Conservation (phyloP, 768 basidiomycete species). For the Podaxis rugospora region DNA sequence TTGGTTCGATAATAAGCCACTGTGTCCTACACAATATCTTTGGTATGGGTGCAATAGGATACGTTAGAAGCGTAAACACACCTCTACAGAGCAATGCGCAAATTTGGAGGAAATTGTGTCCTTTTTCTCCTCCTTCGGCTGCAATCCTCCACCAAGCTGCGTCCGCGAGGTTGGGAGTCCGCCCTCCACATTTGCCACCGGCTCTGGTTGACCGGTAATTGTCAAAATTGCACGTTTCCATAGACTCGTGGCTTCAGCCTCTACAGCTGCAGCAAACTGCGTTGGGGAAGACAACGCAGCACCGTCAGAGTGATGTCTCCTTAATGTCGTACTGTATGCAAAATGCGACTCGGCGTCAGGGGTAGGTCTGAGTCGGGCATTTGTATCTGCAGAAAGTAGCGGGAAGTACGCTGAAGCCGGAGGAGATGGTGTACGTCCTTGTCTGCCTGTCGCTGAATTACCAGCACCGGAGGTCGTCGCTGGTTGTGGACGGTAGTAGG, state of each 20-base stretch:
- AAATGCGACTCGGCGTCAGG: conserved; percentile 71
- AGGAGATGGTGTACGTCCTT: conserved; percentile 47
- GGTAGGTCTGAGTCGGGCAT: conserved; percentile 49
- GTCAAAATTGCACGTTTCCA: conserved; percentile 42
- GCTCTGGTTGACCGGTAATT: conserved; percentile 33
- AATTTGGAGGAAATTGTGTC: conserved; percentile 66
- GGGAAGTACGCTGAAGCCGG: conserved; percentile 83
- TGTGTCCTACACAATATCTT: conserved; percentile 52
- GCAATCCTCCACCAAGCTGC: conserved; percentile 14
- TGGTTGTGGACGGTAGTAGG: conserved; percentile 24
- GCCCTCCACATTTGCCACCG: conserved; percentile 36
- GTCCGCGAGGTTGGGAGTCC: conserved; percentile 15
- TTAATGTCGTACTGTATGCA: conserved; percentile 76
- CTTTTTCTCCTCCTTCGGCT: conserved; percentile 26
- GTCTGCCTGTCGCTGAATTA: background rate
- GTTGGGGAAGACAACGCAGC: conserved; percentile 41
- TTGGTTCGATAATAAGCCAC: conserved; percentile 68
- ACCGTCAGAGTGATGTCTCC: conserved; percentile 57
- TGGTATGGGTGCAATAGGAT: conserved; percentile 8
- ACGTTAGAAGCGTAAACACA: conserved; percentile 26
- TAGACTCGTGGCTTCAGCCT: conserved; percentile 45
- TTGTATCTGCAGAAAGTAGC: conserved; percentile 43
- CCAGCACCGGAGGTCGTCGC: conserved; percentile 14
- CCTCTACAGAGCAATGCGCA: conserved; percentile 63
- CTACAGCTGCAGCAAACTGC: conserved; percentile 40